Conservation (phyloP, 768 basidiomycete species). For the Rossbeevera mucosa region DNA sequence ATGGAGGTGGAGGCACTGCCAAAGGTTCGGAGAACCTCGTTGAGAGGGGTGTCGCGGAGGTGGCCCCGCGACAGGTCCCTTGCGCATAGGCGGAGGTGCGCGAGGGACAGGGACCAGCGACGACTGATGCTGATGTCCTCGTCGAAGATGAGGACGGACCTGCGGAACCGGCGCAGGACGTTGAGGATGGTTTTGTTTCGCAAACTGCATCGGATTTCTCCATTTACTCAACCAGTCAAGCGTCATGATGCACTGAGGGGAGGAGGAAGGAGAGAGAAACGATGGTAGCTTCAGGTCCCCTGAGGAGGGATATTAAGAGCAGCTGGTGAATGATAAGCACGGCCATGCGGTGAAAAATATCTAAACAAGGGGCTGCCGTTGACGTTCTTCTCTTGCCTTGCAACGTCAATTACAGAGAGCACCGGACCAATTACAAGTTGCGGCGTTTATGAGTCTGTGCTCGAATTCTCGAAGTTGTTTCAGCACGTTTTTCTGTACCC, state of each 20-base stretch:
- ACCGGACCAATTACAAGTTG: conserved; percentile 22
- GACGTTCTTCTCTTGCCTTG: conserved; percentile 22
- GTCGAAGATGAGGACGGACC: conserved; percentile 16
- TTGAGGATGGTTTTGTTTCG: conserved; percentile 12
- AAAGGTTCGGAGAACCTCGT: conserved; percentile 10
- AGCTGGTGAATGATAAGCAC: conserved; percentile 24
- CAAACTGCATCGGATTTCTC: conserved; percentile 16
- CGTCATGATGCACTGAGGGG: conserved; percentile 20
- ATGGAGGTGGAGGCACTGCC: conserved; percentile 25
- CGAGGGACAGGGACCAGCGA: conserved; percentile 11
- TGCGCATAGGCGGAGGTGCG: conserved; percentile 11
- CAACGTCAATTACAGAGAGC: conserved; percentile 26
- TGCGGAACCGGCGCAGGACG: conserved; percentile 16
- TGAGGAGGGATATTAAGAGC: conserved; percentile 29
- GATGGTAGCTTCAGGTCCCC: conserved; percentile 2
- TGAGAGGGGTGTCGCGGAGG: conserved; percentile 10
- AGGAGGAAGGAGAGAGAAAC: conserved; percentile 9
- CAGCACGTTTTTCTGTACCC: conserved; percentile 20
- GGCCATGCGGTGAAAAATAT: conserved; percentile 18
- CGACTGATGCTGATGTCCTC: conserved; percentile 12
- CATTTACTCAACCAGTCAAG: conserved; percentile 28
- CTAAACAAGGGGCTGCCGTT: conserved; percentile 27
- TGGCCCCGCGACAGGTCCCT: conserved; percentile 10
- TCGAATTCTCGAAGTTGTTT: conserved; percentile 29
- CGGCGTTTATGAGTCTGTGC: conserved; percentile 26